Evolutionary conservation across 2,329 filamentous ascomycete genomes (phyloP).

Genomic region (Fusarium lateritium): DNA sequence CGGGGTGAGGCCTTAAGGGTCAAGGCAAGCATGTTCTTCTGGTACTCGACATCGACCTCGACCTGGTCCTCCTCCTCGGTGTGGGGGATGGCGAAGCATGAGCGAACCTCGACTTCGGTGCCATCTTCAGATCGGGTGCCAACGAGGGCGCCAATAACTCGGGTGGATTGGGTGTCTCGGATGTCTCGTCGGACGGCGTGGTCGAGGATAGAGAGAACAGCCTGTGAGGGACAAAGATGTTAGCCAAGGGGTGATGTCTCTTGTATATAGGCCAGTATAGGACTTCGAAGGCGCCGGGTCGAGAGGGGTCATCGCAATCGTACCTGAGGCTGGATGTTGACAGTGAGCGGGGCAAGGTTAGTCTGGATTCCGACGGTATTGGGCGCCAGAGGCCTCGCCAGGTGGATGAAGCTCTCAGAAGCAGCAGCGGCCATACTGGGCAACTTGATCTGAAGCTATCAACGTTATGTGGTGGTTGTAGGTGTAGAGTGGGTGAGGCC

Average conservation of each 20-base stretch:
- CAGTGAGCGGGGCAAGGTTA: slow-evolving; percentile 90
- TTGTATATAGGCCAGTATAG: neutral
- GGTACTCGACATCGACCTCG: slow-evolving; percentile 99
- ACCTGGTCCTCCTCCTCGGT: slow-evolving; percentile 99
- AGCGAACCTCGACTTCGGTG: slow-evolving; percentile 94
- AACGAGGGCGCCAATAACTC: slow-evolving; percentile 96
- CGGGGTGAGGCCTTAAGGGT: slow-evolving; percentile 95
- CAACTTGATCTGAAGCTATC: slow-evolving; percentile 46
- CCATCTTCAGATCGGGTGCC: slow-evolving; percentile 96
- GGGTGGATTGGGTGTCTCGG: slow-evolving; percentile 84
- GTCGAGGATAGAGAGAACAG: slow-evolving; percentile 85
- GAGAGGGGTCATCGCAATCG: slow-evolving; percentile 52
- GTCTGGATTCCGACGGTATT: slow-evolving; percentile 83
- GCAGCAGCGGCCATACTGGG: slow-evolving; percentile 83
- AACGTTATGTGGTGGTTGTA: slow-evolving; percentile 28
- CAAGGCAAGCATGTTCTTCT: slow-evolving; percentile 98
- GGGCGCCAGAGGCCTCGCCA: slow-evolving; percentile 91
- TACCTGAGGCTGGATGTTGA: slow-evolving; percentile 97
- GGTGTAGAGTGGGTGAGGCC: slow-evolving; percentile 40
- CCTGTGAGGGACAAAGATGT: slow-evolving; percentile 58
- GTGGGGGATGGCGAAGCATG: slow-evolving; percentile 97
- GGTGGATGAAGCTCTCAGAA: slow-evolving; percentile 91
- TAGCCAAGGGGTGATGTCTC: slow-evolving; percentile 15
- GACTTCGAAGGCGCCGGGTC: slow-evolving; percentile 16
- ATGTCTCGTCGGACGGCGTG: slow-evolving; percentile 91